Base-by-base conservation (phyloP, 169 alveolate species). In the Eimeria acervulina region DNA sequence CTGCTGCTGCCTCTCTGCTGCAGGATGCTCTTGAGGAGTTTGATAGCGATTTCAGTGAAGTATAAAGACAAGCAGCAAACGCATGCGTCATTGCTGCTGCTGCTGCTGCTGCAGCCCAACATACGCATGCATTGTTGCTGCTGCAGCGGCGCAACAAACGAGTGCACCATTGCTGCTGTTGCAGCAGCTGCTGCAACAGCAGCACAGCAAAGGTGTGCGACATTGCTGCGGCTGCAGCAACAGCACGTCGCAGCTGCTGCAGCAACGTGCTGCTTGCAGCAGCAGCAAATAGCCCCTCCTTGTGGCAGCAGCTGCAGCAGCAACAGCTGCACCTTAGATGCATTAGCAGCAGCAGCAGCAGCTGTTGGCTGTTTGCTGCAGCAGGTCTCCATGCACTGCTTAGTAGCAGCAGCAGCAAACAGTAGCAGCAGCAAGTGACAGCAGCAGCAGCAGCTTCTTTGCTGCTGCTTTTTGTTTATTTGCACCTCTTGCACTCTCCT, bases 21-120 rank as follows among this genome's bases (percentile, higher is more conserved):
- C 84, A 72, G 84, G 84, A 72, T 72, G 84, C 23, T 15, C 84
- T 72, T 23, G 84, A 72, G 84, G 84, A 23, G 84, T 72, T 72
- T 38, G 84, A 72, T 44, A 72, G 84, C 51, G 84, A 72, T 44
- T 36, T 72, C 51, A 72, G 84, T 44, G 51, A 28, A 40, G 84
- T n/a, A 23, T 72, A 31, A 63, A 17, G 74, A n/a, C n/a, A n/a
- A n/a, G n/a, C n/a, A n/a, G n/a, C n/a, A n/a, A n/a, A n/a, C n/a
- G n/a, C n/a, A n/a, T n/a, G n/a, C n/a, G n/a, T n/a, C n/a, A n/a
- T 8, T 63, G 74, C 74, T 26, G 74, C 74, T 26, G 74, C 74
- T 23, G 74, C 74, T 23, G 74, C 74, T 63, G 55, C 12, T 47
- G 55, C 55, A 7, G 55, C 55, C n/a, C n/a, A n/a, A n/a, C n/a